Conservation (phyloP, 2,329 filamentous ascomycete genomes). For the Chaetothyriales sp. region DNA sequence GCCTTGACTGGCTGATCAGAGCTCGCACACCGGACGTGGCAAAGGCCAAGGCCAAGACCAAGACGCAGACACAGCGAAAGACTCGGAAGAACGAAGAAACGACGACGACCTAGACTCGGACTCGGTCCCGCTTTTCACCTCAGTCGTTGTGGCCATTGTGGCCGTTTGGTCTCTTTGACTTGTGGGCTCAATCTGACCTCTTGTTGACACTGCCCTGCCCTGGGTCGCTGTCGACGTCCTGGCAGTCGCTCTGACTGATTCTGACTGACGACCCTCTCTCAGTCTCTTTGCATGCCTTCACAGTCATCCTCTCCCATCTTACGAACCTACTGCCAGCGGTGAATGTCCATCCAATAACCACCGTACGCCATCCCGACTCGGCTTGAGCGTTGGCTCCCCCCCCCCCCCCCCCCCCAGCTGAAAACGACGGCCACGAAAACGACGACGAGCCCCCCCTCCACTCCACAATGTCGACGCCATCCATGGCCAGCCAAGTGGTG, state of each 20-base stretch:
- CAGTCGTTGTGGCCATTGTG: not conserved
- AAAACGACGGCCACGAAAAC: not conserved
- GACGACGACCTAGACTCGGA: not conserved
- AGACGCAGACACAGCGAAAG: too few relatives aligned
- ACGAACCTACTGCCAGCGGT: too few relatives aligned
- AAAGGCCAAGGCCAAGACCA: too few relatives aligned
- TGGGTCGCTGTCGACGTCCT: not conserved
- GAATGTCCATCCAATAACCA: too few relatives aligned
- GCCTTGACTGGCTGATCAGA: not conserved
- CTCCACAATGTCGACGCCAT: slow-evolving; percentile 60
- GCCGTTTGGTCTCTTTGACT: too few relatives aligned
- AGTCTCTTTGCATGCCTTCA: too few relatives aligned
- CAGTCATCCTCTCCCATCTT: too few relatives aligned
- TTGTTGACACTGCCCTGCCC: not conserved
- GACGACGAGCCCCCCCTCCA: not conserved
- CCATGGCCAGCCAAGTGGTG: slow-evolving; percentile 58
- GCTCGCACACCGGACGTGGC: not conserved
- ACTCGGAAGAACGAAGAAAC: not conserved
- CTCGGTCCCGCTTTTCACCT: not conserved
- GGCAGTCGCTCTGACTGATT: not conserved
- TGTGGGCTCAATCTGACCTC: not conserved
- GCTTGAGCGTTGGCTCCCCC: too few relatives aligned
- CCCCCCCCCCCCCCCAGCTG: too few relatives aligned
- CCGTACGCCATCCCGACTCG: too few relatives aligned
- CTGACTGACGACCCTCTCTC: not conserved